Evolutionary conservation across 106 monocot species (phyloP).

Genomic region (Phalaenopsis aphrodite): DNA sequence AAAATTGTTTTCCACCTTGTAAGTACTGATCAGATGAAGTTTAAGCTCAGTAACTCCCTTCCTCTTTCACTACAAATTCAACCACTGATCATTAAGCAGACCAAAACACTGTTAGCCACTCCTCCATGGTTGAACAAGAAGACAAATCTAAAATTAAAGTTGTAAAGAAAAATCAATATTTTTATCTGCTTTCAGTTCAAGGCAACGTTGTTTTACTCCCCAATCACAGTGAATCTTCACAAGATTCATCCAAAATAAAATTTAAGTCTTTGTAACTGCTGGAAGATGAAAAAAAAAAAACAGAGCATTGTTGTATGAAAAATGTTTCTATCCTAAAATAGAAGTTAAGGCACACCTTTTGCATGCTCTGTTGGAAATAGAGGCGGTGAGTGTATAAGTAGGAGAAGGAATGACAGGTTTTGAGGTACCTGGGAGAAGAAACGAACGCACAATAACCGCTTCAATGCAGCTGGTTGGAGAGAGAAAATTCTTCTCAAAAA

Average conservation of each 20-base stretch:
- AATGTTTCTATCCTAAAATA: background rate
- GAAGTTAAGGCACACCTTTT: background rate
- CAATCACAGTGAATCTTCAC: background rate
- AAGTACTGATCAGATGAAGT: too few species aligned
- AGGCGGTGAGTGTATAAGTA: background rate
- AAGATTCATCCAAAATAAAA: background rate
- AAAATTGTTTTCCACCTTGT: too few species aligned
- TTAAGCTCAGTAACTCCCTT: too few species aligned
- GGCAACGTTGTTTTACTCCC: background rate
- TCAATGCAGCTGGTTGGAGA: constrained; percentile 54
- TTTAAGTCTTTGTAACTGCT: background rate
- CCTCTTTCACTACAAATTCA: too few species aligned
- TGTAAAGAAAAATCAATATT: too few species aligned
- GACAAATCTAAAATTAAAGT: too few species aligned
- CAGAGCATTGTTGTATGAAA: background rate
- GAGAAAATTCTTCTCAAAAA: constrained; percentile 89
- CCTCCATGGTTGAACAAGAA: too few species aligned
- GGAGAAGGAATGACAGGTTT: background rate
- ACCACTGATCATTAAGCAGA: too few species aligned
- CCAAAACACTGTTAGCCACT: too few species aligned
- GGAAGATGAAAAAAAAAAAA: background rate
- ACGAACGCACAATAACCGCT: constrained; percentile 64
- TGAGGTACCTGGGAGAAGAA: constrained; percentile 69
- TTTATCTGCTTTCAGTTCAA: background rate
- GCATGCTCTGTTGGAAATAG: background rate